These are phyloP conservation scores for Saksenaea oblongispora DNA, from an alignment of 371 early-diverging fungal species.

Conservation along the genomic window DNA sequence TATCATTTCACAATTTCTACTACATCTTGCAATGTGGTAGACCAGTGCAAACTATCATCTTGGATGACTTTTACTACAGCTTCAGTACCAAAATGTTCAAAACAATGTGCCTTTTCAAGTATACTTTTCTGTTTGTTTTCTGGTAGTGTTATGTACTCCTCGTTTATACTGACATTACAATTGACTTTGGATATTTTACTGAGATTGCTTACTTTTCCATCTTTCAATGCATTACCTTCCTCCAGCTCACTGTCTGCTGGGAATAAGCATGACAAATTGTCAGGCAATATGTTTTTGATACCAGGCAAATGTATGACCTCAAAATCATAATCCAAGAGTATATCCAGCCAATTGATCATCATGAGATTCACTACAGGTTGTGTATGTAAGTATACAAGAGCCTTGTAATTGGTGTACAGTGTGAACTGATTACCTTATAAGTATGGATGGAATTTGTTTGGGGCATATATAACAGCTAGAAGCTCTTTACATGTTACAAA, in stretches of 20 bases:
- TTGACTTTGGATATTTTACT: conserved; percentile 26
- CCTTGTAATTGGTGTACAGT: neutral
- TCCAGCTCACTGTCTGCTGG: conserved; percentile 17
- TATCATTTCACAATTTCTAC: conserved; percentile 13
- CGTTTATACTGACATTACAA: conserved; percentile 17
- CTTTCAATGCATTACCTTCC: neutral
- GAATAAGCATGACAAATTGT: conserved; percentile 20
- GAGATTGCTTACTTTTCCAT: no score
- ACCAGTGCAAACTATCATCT: conserved; percentile 16
- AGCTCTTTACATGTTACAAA: conserved; percentile 14
- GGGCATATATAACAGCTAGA: conserved; percentile 18
- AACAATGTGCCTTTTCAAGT: conserved; percentile 10
- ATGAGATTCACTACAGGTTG: conserved; percentile 22
- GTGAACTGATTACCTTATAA: conserved; percentile 27
- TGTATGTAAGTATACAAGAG: conserved; percentile 17
- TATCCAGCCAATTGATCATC: conserved; percentile 25
- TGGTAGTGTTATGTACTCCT: neutral
- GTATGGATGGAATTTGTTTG: conserved; percentile 31
- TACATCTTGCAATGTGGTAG: conserved; percentile 17
- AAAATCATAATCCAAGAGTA: conserved; percentile 24
- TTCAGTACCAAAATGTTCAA: conserved; percentile 23
- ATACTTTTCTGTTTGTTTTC: conserved; percentile 10
- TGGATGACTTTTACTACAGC: conserved; percentile 15
- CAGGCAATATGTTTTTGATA: conserved; percentile 17
- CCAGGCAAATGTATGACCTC: conserved; percentile 23